Evolutionary conservation across 495 filamentous ascomycete genomes (phyloP), one percentile per base, ranked within the genome.

Genomic region (Ramalina intermedia): DNA sequence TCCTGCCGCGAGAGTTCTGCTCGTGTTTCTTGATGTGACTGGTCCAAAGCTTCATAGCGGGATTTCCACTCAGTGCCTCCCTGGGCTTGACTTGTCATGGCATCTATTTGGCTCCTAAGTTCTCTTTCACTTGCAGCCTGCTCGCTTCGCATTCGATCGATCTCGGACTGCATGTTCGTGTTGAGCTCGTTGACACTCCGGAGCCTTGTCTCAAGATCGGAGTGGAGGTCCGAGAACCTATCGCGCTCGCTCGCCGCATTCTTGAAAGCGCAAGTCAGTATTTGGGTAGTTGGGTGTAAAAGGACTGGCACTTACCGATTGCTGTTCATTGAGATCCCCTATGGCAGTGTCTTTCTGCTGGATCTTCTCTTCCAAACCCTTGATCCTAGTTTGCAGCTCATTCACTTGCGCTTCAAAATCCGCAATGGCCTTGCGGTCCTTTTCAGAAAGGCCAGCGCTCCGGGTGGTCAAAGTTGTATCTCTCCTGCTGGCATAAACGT

Each of bases 321-420:
- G 65, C 41, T 63, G 66, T n/a, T 69, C 65, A 33, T 49, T 65
- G 14, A 78, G 59, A 23, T 64, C 66, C 13, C 64, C 58, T 14
- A 82, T 54, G 56, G 82, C 73, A 38, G 70, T 66, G 46, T 84
- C 78, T 55, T 77, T 82, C 7, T 70, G 61, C 27, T 70, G 70
- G 46, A 83, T 46, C 21, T 66, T 58, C 12, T 65, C 65, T 58
- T 96, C 85, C 61, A 96, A 70, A 18, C 70, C 69, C 46, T 80
- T 76, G 17, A 94, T 61, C 61, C 82, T 91, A 36, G 78, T 80
- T 50, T 85, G 77, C 47, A 96, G 63, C 9, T 81, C 72, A 37
- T 76, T 70, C 4, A 94, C 74, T 61, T 94, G 85, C 8, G 72
- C 66, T 61, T 95, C 82, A 46, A 85, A 84, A 4, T 91, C 85